phyloP scores from a whole-genome alignment of 2,329 filamentous ascomycete species.

The Trichoderma oligosporum region DNA sequence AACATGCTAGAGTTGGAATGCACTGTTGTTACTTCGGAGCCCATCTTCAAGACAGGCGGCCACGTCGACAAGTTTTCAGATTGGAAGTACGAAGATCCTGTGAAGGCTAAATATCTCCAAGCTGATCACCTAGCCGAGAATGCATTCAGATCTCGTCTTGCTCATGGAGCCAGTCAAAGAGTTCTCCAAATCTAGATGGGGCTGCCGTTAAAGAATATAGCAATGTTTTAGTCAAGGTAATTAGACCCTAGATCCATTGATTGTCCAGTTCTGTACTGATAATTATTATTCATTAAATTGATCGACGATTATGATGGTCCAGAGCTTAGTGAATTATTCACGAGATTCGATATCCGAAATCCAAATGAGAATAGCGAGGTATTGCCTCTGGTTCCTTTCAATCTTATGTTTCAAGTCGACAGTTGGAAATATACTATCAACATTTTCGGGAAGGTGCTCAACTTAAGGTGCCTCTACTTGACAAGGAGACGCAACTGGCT shows the following conservation, averaged over 20 bases:
- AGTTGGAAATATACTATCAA: too few relatives aligned
- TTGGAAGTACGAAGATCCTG: slow-evolving; percentile 68
- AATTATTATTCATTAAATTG: slow-evolving; percentile 19
- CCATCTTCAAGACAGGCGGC: slow-evolving; percentile 65
- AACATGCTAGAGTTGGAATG: slow-evolving; percentile 56
- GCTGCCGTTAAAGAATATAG: slow-evolving; percentile 60
- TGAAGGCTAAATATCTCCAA: slow-evolving; percentile 66
- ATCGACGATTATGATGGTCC: slow-evolving; percentile 65
- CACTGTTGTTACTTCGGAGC: slow-evolving; percentile 65
- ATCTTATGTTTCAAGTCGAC: slow-evolving; percentile 69
- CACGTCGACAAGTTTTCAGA: slow-evolving; percentile 71
- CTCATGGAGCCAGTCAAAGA: slow-evolving; percentile 27
- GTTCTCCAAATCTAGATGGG: slow-evolving; percentile 54
- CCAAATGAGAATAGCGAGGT: slow-evolving; percentile 58
- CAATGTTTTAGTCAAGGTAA: slow-evolving; percentile 57
- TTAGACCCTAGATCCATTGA: not conserved
- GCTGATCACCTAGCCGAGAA: slow-evolving; percentile 66
- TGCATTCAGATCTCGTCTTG: slow-evolving; percentile 59
- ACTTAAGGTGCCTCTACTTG: slow-evolving; percentile 57
- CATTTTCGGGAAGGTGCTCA: slow-evolving; percentile 56
- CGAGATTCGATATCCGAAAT: slow-evolving; percentile 63
- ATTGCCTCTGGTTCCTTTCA: slow-evolving; percentile 60
- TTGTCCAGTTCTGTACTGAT: not conserved
- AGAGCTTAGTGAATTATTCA: slow-evolving; percentile 60
- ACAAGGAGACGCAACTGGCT: slow-evolving; percentile 57